These are phyloP conservation scores for Raffaelea deltoideospora DNA, from an alignment of 2,329 filamentous ascomycete genomes.

Conservation along the genomic window DNA sequence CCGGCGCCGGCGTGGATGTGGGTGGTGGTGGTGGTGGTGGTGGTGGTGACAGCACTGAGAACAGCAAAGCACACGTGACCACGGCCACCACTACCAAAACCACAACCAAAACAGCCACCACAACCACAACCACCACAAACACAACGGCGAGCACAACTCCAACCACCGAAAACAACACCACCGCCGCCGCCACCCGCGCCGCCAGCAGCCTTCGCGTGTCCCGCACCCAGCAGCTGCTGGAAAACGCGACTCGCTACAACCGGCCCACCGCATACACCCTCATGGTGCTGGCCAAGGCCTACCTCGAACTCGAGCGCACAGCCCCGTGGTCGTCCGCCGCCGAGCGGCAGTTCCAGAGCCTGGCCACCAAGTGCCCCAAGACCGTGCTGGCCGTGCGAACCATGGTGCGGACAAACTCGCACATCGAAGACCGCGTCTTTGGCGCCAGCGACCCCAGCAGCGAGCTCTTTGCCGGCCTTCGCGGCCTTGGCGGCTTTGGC, in stretches of 20 bases:
- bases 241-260: conserved; percentile 20
- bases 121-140: not conserved
- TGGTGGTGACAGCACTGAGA: too few species aligned
- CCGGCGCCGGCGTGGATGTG: not conserved
- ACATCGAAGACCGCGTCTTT: conserved; percentile 13
- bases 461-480: not conserved
- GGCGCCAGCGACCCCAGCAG: not conserved
- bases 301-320: conserved; percentile 31
- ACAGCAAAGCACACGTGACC: not conserved
- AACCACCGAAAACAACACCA: not conserved
- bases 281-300: conserved; percentile 31
- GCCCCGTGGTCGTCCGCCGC: conserved; percentile 32
- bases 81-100: not conserved
- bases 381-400: conserved; percentile 24
- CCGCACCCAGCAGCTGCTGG: conserved; percentile 18
- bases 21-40: too few species aligned
- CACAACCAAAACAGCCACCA: too few species aligned
- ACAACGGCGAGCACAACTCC: too few species aligned
- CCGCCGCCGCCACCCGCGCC: not conserved
- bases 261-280: conserved; percentile 30
- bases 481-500: too few species aligned
- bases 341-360: conserved; percentile 21
- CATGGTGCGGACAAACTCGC: conserved; percentile 9
- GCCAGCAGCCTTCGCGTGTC: not conserved
- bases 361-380: conserved; percentile 24